phyloP scores from a whole-genome alignment of 2,329 filamentous ascomycete species.

The Scedosporium dehoogii region DNA sequence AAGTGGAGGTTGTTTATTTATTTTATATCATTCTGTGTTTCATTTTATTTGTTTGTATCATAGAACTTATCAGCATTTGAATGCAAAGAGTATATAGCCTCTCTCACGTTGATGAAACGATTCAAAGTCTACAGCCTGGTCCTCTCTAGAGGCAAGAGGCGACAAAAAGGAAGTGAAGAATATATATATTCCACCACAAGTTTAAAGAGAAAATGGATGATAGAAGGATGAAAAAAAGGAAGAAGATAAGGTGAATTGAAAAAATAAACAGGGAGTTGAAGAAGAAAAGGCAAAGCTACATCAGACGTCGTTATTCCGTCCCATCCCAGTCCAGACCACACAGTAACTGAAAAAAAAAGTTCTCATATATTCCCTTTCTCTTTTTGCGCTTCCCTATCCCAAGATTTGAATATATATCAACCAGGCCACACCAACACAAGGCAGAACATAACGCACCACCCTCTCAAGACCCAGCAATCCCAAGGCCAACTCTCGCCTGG shows the following conservation, averaged over 20 bases:
- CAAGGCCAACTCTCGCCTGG: slow-evolving; percentile 30
- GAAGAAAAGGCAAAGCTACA: neutral
- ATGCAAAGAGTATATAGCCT: no score
- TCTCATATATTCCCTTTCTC: neutral
- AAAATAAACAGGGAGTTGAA: neutral
- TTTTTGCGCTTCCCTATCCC: neutral
- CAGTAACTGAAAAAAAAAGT: neutral
- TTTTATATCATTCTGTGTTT: neutral
- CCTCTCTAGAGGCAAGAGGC: neutral
- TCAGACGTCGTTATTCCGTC: neutral
- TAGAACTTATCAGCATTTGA: no score
- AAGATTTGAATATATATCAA: neutral
- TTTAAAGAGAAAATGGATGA: no score
- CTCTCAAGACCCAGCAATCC: slow-evolving; percentile 37
- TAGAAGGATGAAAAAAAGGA: neutral
- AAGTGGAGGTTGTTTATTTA: slow-evolving; percentile 8
- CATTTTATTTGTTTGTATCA: neutral
- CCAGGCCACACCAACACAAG: neutral
- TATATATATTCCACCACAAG: no score
- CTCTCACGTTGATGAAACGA: no score
- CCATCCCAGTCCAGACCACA: neutral
- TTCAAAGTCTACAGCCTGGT: no score
- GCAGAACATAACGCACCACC: neutral
- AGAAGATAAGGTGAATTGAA: neutral
- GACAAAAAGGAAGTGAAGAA: no score